Evolutionary conservation across 768 basidiomycete genomes (phyloP).

Genomic region (Rhodosporidiobolus sp.): DNA sequence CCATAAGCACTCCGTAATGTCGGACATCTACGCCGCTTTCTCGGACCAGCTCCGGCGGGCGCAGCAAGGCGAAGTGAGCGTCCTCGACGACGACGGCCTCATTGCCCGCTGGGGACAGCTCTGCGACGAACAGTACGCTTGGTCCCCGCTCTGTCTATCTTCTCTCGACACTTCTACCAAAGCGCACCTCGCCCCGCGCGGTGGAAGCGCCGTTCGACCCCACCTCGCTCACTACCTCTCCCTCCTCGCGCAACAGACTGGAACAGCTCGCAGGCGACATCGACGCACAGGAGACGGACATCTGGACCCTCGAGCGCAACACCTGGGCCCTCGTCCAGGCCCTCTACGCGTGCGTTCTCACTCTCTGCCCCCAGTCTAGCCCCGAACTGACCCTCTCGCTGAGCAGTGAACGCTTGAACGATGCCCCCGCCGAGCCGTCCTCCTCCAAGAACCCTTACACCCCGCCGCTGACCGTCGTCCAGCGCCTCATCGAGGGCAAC

Average conservation of each 20-base stretch:
- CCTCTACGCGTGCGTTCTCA: constrained; percentile 56
- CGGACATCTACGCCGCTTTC: constrained; percentile 31
- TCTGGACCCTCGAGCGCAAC: constrained; percentile 68
- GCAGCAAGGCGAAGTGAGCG: constrained; percentile 18
- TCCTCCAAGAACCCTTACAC: constrained; percentile 68
- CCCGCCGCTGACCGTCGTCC: constrained; percentile 69
- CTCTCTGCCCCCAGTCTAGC: background rate
- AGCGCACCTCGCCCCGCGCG: too few species aligned
- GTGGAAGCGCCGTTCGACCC: too few species aligned
- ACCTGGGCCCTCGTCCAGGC: constrained; percentile 80
- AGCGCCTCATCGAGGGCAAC: constrained; percentile 66
- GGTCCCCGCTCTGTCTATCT: background rate
- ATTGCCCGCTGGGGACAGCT: constrained; percentile 17
- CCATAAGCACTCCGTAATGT: background rate
- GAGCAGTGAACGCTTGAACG: constrained; percentile 23
- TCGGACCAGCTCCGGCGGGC: constrained; percentile 19
- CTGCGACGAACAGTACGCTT: constrained; percentile 29
- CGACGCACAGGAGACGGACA: constrained; percentile 57
- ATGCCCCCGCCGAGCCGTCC: background rate
- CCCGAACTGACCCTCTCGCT: background rate
- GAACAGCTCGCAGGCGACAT: constrained; percentile 15
- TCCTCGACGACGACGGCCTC: constrained; percentile 33
- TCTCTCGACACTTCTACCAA: too few species aligned
- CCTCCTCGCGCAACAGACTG: constrained; percentile 16
- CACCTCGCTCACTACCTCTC: constrained; percentile 1